These are phyloP conservation scores for Podila epicladia DNA, from an alignment of 192 early-diverging fungal species.

Conservation along the genomic window DNA sequence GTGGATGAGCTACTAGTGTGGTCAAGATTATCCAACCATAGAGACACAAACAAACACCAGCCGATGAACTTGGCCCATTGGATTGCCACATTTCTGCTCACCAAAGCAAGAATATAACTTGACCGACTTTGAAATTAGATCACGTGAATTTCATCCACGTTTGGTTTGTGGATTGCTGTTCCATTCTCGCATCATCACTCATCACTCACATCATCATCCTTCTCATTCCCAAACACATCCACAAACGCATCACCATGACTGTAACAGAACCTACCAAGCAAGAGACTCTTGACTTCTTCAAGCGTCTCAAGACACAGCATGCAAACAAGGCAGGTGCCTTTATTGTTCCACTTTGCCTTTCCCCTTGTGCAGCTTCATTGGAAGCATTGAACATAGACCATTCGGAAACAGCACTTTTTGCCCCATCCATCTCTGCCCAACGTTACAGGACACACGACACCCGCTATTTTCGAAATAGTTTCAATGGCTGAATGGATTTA, in stretches of 20 bases:
- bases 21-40: no score
- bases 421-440: no score
- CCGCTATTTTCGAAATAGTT: no score
- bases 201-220: slow-evolving; percentile 3
- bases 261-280: slow-evolving; percentile 54
- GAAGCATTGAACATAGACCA: no score
- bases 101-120: neutral
- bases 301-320: slow-evolving; percentile 55
- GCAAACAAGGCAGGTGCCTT: slow-evolving; percentile 60
- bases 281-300: slow-evolving; percentile 61
- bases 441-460: no score
- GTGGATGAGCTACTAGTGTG: neutral
- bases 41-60: no score
- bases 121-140: no score
- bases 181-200: neutral
- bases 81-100: no score
- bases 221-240: neutral
- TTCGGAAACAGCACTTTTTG: no score
- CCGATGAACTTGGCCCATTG: no score
- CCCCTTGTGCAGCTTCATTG: neutral
- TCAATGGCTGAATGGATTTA: neutral
- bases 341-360: neutral
- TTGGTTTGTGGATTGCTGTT: neutral
- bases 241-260: slow-evolving; percentile 36
- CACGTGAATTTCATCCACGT: neutral